Base-by-base conservation (phyloP, 768 basidiomycete species). In the Boletus patriciae region DNA sequence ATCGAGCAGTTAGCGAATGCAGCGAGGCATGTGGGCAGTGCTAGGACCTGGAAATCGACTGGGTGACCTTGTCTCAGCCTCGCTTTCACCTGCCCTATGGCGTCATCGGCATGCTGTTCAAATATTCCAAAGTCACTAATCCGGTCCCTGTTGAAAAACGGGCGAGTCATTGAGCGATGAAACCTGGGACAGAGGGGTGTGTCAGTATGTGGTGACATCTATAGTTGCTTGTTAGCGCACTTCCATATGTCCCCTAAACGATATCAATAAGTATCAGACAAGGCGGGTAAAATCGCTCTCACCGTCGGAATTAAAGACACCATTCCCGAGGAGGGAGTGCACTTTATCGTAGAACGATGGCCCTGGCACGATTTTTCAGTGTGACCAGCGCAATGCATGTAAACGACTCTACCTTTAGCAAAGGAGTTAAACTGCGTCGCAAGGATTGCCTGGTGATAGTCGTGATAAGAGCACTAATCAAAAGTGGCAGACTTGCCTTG, bases 241-340 rank as follows among this genome's bases (percentile, higher is more conserved):
- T 82, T 84, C 83, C 83, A 85, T 68, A 77, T 74, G 1, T 82
- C 81, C 15, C 79, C 80, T 79, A 38, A 53, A 49, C 57, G 31
- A 46, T 3, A 21, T 18, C 27, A 23, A 19, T 55, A 13, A 44
- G 27, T 27, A 33, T 27, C 21, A 29, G 27, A 23, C 25, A 25
- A n/a, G 27, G 10, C 31, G 31, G 38, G 38, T 15, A 19, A 18
- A 21, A 19, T 33, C 33, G n/a, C 11, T 2, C 49, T 57, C 57
- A 77, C 82, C 80, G 59, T 83, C 81, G 1, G 80, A 76, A 57
- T 79, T 82, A 70, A 85, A 84, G 1, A 85, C 80, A 0, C 85
- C 85, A 8, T 74, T 74, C 7, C 84, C 84, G 6, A 84, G 68
- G 3, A 83, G 62, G 3, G 72, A 67, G 16, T 66, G 19, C 15